phyloP scores from a whole-genome alignment of 805 yeast species.

The Cyberlindnera mississippiensis region DNA sequence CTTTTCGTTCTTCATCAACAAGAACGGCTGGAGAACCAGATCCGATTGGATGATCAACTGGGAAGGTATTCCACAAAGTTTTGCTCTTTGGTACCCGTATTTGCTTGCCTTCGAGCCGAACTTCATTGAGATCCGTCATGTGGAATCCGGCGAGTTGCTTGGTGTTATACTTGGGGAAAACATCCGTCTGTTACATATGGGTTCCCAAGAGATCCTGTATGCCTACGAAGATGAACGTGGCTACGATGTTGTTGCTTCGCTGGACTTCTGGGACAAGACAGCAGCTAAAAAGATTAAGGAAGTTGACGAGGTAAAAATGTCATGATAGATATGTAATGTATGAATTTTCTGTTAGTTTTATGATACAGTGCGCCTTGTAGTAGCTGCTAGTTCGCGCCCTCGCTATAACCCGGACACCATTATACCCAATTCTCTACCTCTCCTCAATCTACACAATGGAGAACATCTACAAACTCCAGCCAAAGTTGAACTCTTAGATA shows the following conservation, averaged over 20 bases:
- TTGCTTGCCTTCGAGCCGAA: conserved; percentile 84
- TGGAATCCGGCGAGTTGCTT: conserved; percentile 79
- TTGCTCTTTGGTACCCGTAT: conserved; percentile 93
- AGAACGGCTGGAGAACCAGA: conserved; percentile 94
- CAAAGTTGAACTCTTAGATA: too few species aligned
- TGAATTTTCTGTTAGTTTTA: neutral
- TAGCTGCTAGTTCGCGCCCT: too few species aligned
- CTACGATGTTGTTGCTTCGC: conserved; percentile 84
- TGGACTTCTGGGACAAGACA: conserved; percentile 76
- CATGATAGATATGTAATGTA: conserved; percentile 1
- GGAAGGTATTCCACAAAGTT: conserved; percentile 94
- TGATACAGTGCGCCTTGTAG: neutral
- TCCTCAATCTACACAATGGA: too few species aligned
- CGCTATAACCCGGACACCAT: too few species aligned
- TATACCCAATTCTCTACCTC: too few species aligned
- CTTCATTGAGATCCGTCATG: conserved; percentile 89
- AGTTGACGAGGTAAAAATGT: conserved; percentile 1
- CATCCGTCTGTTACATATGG: conserved; percentile 81
- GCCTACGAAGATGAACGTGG: conserved; percentile 91
- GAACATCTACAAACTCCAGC: neutral
- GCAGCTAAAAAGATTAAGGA: conserved; percentile 24
- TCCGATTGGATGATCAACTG: conserved; percentile 93
- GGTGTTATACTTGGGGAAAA: conserved; percentile 92
- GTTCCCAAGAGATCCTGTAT: conserved; percentile 89
- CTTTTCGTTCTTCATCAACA: conserved; percentile 89